Evolutionary conservation across 768 basidiomycete species (phyloP).

Genomic region (Tricholoma flavovirens): DNA sequence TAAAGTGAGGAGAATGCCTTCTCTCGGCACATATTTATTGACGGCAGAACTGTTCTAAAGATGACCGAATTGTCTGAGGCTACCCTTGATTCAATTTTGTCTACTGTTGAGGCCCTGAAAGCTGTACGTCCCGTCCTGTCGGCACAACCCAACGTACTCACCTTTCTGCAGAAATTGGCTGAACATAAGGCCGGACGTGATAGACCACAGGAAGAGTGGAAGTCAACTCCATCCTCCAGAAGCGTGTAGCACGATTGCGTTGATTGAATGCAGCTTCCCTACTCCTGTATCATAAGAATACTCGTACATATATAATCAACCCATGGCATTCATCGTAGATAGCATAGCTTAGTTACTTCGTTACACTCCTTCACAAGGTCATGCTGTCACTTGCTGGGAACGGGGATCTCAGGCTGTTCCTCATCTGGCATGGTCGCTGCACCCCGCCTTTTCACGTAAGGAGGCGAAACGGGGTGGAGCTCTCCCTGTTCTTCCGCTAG

Average conservation of each 20-base stretch:
- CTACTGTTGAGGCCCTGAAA: conserved; percentile 54
- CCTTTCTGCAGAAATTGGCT: conserved; percentile 39
- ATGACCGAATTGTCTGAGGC: conserved; percentile 62
- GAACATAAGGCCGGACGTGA: conserved; percentile 49
- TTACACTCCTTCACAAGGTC: background rate
- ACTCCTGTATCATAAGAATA: background rate
- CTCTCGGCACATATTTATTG: background rate
- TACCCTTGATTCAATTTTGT: conserved; percentile 56
- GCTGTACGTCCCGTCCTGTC: conserved; percentile 35
- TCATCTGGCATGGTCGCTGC: background rate
- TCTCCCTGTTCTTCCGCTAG: conserved; percentile 21
- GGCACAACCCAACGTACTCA: conserved; percentile 18
- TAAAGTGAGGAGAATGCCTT: conserved; percentile 29
- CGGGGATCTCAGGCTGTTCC: background rate
- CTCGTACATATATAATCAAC: background rate
- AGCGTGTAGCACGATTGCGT: conserved; percentile 10
- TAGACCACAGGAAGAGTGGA: conserved; percentile 24
- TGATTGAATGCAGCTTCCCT: background rate
- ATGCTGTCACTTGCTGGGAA: no score
- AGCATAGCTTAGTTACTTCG: background rate
- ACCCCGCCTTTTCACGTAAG: conserved; percentile 18
- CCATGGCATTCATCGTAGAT: background rate
- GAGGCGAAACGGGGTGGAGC: conserved; percentile 15
- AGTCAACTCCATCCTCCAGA: conserved; percentile 25
- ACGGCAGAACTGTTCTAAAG: conserved; percentile 24